Evolutionary conservation across 2,329 filamentous ascomycete genomes (phyloP).

Genomic region (Botrytis cinerea): DNA sequence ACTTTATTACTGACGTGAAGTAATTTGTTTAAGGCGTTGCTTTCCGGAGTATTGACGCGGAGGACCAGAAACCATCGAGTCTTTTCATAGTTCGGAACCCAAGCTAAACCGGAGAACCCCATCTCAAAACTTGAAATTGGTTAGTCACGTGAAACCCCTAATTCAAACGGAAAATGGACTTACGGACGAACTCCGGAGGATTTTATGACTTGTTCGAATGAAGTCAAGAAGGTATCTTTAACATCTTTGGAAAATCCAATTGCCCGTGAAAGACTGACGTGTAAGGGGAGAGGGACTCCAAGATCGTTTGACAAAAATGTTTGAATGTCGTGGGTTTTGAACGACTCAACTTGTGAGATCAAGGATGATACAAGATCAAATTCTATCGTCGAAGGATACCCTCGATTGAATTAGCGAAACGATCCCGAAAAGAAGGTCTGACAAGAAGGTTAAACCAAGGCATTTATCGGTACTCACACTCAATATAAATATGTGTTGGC

Average conservation of each 20-base stretch:
- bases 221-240: constrained; percentile 66
- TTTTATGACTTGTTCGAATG: constrained; percentile 51
- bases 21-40: constrained; percentile 60
- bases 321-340: constrained; percentile 50
- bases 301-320: constrained; percentile 77
- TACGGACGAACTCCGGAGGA: constrained; percentile 48
- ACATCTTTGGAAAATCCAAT: constrained; percentile 72
- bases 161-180: constrained; percentile 34
- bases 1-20: constrained; percentile 67
- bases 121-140: constrained; percentile 33
- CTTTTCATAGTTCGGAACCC: constrained; percentile 66
- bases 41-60: constrained; percentile 52
- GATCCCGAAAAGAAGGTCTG: constrained; percentile 2
- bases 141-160: constrained; percentile 12
- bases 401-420: constrained; percentile 44
- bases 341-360: constrained; percentile 44
- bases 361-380: constrained; percentile 50
- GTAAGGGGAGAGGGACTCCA: constrained; percentile 75
- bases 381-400: constrained; percentile 55
- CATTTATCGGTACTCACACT: constrained; percentile 63
- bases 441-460: constrained; percentile 9
- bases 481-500: constrained; percentile 89
- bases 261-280: constrained; percentile 87
- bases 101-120: constrained; percentile 51
- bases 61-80: constrained; percentile 85